A percentile compares a stretch with the other conserved stretches of the same genome.
phyloP scores from a whole-genome alignment of 768 basidiomycete genomes.

The Auricularia auricula-judae region DNA sequence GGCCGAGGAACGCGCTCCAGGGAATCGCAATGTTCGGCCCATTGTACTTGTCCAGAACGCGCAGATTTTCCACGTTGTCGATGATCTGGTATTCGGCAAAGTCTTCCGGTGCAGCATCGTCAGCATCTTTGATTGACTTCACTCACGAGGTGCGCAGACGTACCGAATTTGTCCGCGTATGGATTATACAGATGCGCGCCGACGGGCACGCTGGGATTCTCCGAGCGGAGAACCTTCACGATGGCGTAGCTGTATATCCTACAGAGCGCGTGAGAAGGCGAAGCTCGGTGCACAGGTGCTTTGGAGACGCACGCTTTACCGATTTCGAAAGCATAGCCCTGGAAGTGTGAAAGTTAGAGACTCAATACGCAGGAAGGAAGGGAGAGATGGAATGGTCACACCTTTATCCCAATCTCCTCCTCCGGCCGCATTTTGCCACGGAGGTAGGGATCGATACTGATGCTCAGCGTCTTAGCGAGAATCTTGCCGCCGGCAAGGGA shows the following conservation, averaged over 20 bases:
- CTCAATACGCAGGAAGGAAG: neutral
- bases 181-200: conserved; percentile 29
- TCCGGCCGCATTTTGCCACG: conserved; percentile 27
- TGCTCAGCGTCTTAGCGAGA: conserved; percentile 37
- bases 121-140: too few species aligned
- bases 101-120: conserved; percentile 12
- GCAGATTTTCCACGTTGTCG: conserved; percentile 9
- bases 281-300: neutral
- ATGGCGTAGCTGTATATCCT: conserved; percentile 28
- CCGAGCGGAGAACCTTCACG: conserved; percentile 34
- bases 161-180: too few species aligned
- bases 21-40: conserved; percentile 28
- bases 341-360: neutral
- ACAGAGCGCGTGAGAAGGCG: neutral
- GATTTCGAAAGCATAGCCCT: neutral
- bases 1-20: conserved; percentile 38
- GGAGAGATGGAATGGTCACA: neutral
- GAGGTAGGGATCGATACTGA: conserved; percentile 38
- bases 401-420: neutral
- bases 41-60: conserved; percentile 24
- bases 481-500: conserved; percentile 33
- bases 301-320: neutral
- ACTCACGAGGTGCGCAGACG: too few species aligned
- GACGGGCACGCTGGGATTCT: conserved; percentile 20
- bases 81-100: conserved; percentile 31